Conservation (phyloP, 2,329 filamentous ascomycete genomes). For the Talaromyces sp. region DNA sequence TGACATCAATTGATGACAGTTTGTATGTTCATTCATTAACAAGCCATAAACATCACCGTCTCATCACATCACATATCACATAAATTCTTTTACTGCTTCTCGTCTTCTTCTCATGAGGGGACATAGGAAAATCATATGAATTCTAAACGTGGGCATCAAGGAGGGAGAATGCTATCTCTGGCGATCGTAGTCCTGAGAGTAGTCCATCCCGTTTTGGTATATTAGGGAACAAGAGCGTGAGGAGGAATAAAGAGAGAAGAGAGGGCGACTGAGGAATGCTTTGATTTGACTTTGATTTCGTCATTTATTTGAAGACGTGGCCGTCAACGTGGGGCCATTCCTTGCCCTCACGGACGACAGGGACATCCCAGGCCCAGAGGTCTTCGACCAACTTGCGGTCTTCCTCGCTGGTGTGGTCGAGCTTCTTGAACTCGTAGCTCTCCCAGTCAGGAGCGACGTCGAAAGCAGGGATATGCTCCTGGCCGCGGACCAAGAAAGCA, state of each 20-base stretch:
- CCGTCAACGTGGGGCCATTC: constrained; percentile 82
- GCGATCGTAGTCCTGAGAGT: background rate
- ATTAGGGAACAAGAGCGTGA: constrained; percentile 6
- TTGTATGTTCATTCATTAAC: constrained; percentile 8
- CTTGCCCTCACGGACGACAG: constrained; percentile 77
- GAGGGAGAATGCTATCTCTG: background rate
- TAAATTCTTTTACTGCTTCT: constrained; percentile 12
- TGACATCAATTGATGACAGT: constrained; percentile 11
- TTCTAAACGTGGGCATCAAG: constrained; percentile 6
- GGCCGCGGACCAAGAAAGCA: constrained; percentile 90
- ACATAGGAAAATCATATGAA: constrained; percentile 16
- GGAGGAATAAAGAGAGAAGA: constrained; percentile 6
- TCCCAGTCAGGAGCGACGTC: constrained; percentile 96
- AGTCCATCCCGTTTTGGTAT: constrained; percentile 10
- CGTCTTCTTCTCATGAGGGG: constrained; percentile 10
- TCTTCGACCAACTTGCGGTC: constrained; percentile 82
- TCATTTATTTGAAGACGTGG: constrained; percentile 96
- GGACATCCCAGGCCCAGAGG: constrained; percentile 90
- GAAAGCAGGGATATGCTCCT: constrained; percentile 81
- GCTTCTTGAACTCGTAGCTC: constrained; percentile 95
- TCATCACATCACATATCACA: constrained; percentile 16
- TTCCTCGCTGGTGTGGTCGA: constrained; percentile 80
- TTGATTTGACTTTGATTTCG: background rate
- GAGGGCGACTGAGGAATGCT: constrained; percentile 2
- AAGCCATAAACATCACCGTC: constrained; percentile 10